A percentile compares a stretch with the other conserved stretches of the same genome.
These are phyloP conservation scores for Trichoderma koningiopsis DNA, from an alignment of 2,329 filamentous ascomycete genomes.

Conservation along the genomic window DNA sequence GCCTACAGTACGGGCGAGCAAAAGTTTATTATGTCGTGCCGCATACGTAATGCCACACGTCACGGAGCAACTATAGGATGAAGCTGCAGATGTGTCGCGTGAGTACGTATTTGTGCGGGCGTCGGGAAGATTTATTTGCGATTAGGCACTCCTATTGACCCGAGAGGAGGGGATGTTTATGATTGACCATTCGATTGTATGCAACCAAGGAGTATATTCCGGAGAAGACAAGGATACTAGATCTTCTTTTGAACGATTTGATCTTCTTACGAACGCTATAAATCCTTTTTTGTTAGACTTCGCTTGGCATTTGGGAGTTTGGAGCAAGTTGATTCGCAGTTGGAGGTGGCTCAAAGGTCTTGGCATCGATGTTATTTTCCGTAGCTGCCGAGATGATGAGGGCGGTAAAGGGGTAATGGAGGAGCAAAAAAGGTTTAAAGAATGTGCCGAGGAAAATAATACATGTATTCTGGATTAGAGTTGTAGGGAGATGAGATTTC, in stretches of 20 bases:
- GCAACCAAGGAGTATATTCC: background rate
- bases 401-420: conserved; percentile 8
- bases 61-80: background rate
- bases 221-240: background rate
- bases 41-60: conserved; percentile 23
- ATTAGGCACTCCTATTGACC: background rate
- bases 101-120: background rate
- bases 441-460: background rate
- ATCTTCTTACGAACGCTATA: background rate
- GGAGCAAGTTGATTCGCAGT: background rate
- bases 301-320: background rate
- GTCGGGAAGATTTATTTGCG: background rate
- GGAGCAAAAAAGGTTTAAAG: background rate
- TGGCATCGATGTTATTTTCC: background rate
- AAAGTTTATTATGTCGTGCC: conserved; percentile 2
- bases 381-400: background rate
- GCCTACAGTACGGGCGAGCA: background rate
- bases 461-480: background rate
- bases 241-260: background rate
- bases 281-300: background rate
- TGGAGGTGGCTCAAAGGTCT: background rate
- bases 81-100: background rate
- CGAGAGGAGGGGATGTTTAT: background rate
- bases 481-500: background rate
- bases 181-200: background rate